A percentile compares a stretch with the other conserved stretches of the same genome.
Conservation (phyloP, 1,284 basidiomycete species). For the Moniliella sp. region DNA sequence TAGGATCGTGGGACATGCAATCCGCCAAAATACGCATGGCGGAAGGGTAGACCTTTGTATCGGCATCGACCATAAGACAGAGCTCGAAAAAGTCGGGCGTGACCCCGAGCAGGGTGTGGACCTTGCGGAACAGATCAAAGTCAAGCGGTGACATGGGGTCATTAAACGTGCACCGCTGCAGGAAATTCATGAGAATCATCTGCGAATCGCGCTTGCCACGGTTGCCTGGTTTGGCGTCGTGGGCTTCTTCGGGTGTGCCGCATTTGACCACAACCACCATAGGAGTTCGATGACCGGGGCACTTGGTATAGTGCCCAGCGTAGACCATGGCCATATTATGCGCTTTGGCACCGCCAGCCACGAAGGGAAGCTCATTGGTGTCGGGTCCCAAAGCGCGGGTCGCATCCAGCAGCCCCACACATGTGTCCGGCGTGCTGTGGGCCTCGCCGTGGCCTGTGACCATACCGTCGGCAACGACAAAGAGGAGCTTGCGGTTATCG, state of each 20-base stretch:
- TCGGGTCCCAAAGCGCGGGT: constrained; percentile 87
- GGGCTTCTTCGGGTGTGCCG: constrained; percentile 50
- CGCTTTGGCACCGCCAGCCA: constrained; percentile 65
- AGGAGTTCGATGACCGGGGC: constrained; percentile 60
- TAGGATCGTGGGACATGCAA: constrained; percentile 89
- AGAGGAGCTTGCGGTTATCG: constrained; percentile 71
- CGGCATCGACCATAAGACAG: constrained; percentile 93
- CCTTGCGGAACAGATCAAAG: constrained; percentile 90
- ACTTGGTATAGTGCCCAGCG: constrained; percentile 71
- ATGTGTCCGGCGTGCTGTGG: constrained; percentile 81
- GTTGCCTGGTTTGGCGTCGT: constrained; percentile 89
- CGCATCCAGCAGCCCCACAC: constrained; percentile 72
- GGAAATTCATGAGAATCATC: constrained; percentile 97
- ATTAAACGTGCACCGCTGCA: constrained; percentile 93
- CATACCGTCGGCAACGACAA: constrained; percentile 94
- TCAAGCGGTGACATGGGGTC: constrained; percentile 94
- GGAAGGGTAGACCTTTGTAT: constrained; percentile 40
- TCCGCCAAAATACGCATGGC: constrained; percentile 35
- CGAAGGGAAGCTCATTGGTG: constrained; percentile 78
- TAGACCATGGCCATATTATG: constrained; percentile 95
- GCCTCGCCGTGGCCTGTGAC: constrained; percentile 91
- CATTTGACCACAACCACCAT: constrained; percentile 94
- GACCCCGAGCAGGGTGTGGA: constrained; percentile 89
- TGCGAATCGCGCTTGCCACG: constrained; percentile 96
- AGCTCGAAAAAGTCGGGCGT: constrained; percentile 97